Evolutionary conservation across 1,139 yeast species (phyloP), one percentile per base, ranked within the genome.

Genomic region (Candida sanyaensis): DNA sequence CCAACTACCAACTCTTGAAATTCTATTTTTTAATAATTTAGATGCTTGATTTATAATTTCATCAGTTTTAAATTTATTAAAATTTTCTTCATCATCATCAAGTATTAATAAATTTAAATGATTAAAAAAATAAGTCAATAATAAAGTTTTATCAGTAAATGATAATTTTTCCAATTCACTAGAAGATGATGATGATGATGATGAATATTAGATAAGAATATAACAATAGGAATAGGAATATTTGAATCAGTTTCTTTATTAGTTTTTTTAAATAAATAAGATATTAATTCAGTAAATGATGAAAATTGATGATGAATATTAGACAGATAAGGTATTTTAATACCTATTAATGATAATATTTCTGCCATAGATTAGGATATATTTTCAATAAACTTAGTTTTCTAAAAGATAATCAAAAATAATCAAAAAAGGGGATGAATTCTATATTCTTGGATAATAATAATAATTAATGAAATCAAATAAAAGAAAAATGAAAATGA

Each of bases 1-100:
- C 87, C 86, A 82, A 3, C 80, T 71, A 56, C 78, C 76, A 50
- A 82, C 76, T 51, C 87, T 63, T 5, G 72, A 55, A 37, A 80
- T 68, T 53, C 87, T 62, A 55, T 75, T 53, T 48, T 55, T 55
- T n/a, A 71, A 62, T 44, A 68, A 55, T 7, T 47, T 42, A 23
- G 60, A 56, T 42, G 71, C 69, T 44, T 66, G 57, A 21, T 58
- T 50, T n/a, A 74, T 62, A 13, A 61, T 58, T 4, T 56, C 57
- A 51, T 71, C 64, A 38, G 72, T 57, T 7, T 58, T 55, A 5
- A 51, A 51, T 6, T 43, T 29, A 31, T 62, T 51, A 13, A 55
- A 56, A 1, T 57, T 50, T 11, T 61, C n/a, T n/a, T n/a, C n/a
- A n/a, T n/a, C n/a, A n/a, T n/a, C 56, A 26, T 57, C 58, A 21